These are phyloP conservation scores for Lachnellula subtilissima DNA, from an alignment of 2,329 filamentous ascomycete genomes.

Conservation along the genomic window DNA sequence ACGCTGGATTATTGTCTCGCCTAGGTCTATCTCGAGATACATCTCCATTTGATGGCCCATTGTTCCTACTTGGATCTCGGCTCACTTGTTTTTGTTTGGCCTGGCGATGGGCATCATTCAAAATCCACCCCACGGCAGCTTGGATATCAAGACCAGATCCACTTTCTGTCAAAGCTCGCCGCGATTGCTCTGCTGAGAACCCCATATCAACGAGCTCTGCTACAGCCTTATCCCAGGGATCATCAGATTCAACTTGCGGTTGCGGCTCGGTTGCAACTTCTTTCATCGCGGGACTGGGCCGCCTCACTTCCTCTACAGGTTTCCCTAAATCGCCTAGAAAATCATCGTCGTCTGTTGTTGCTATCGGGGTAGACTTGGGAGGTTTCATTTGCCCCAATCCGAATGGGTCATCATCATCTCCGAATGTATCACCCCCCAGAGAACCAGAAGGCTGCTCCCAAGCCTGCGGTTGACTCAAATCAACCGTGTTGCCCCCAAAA, in stretches of 20 bases:
- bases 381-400: constrained; percentile 61
- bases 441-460: constrained; percentile 41
- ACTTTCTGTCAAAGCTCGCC: constrained; percentile 72
- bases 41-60: constrained; percentile 24
- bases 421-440: constrained; percentile 33
- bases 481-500: constrained; percentile 34
- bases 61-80: constrained; percentile 29
- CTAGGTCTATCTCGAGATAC: constrained; percentile 27
- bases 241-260: constrained; percentile 35
- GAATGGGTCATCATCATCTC: constrained; percentile 78
- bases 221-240: constrained; percentile 73
- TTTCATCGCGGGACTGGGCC: constrained; percentile 34
- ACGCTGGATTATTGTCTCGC: constrained; percentile 47
- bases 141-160: constrained; percentile 77
- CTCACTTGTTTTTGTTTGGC: constrained; percentile 66
- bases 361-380: constrained; percentile 23
- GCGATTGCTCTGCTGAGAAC: constrained; percentile 80
- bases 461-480: constrained; percentile 50
- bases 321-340: constrained; percentile 60
- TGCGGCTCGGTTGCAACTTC: constrained; percentile 19
- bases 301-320: constrained; percentile 59
- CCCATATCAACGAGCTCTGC: constrained; percentile 93
- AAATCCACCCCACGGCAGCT: constrained; percentile 78
- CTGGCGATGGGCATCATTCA: constrained; percentile 86
- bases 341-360: constrained; percentile 54